Evolutionary conservation across 129 eudicot genomes (phyloP).

Genomic region (Scalesia atractyloides): DNA sequence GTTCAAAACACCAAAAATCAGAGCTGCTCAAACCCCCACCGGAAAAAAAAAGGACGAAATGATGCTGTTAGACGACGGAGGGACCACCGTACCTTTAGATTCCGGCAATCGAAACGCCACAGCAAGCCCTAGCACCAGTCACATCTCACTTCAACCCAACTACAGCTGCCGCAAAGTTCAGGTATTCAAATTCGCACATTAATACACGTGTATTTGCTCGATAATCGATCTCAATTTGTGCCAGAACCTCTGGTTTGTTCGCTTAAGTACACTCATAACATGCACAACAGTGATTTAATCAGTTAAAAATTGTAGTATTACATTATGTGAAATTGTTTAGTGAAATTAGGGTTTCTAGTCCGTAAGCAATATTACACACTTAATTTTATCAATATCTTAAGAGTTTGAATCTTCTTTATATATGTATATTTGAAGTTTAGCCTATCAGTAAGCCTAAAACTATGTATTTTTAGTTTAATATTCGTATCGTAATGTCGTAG

Average conservation of each 20-base stretch:
- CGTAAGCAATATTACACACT: not conserved
- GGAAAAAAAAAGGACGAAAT: constrained; percentile 7
- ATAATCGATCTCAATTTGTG: not conserved
- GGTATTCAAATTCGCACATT: not conserved
- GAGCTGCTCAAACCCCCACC: constrained; percentile 30
- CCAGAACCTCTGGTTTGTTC: not conserved
- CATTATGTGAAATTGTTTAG: not conserved
- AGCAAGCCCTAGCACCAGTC: constrained; percentile 9
- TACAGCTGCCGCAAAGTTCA: constrained; percentile 13
- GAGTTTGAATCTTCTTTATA: not conserved
- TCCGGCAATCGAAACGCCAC: constrained; percentile 24
- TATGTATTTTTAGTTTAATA: not conserved
- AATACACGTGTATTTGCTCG: not conserved
- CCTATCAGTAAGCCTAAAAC: not conserved
- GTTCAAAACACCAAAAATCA: constrained; percentile 10
- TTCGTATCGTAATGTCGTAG: not conserved
- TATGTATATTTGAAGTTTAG: not conserved
- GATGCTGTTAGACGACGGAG: constrained; percentile 29
- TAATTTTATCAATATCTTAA: not conserved
- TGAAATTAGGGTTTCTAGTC: constrained; percentile 31
- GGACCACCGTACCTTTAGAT: constrained; percentile 27
- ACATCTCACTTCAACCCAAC: constrained; percentile 32
- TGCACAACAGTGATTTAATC: constrained; percentile 1
- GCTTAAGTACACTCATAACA: not conserved
- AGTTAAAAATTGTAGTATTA: constrained; percentile 5